Evolutionary conservation across 2,329 filamentous ascomycete genomes (phyloP).

Genomic region (Cercospora nicotianae): DNA sequence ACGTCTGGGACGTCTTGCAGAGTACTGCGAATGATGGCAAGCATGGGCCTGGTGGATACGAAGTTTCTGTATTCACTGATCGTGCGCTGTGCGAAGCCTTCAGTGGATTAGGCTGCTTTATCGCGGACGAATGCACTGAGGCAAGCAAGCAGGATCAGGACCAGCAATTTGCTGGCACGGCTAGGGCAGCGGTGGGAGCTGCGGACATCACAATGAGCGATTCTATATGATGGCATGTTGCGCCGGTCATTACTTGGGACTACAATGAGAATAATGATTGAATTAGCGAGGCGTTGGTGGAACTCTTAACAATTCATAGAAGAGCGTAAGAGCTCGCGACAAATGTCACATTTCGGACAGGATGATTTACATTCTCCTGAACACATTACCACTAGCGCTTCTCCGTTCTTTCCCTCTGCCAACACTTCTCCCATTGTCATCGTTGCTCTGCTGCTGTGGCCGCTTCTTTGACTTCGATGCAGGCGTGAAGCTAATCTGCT

Average conservation of each 20-base stretch:
- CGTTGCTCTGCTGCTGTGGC: conserved; percentile 30
- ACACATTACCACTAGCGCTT: conserved; percentile 75
- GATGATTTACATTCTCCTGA: conserved; percentile 60
- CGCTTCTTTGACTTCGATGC: conserved; percentile 46
- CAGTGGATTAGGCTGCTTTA: conserved; percentile 80
- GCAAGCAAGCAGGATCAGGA: not conserved
- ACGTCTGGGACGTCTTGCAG: conserved; percentile 74
- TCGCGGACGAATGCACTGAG: conserved; percentile 42
- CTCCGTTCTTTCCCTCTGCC: conserved; percentile 53
- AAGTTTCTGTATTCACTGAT: conserved; percentile 75
- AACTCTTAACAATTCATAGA: not conserved
- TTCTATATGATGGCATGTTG: not conserved
- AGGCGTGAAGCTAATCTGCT: conserved; percentile 72
- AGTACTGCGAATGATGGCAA: conserved; percentile 63
- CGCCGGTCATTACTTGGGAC: not conserved
- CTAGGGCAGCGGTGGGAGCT: not conserved
- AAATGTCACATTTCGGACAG: not conserved
- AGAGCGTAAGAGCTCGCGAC: not conserved
- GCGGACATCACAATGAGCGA: not conserved
- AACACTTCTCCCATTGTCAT: conserved; percentile 35
- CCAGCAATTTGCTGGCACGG: not conserved
- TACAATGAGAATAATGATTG: not conserved
- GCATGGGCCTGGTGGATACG: conserved; percentile 78
- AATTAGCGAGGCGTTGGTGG: conserved; percentile 4
- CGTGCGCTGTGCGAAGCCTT: conserved; percentile 86